Evolutionary conservation across 805 yeast genomes (phyloP).

Genomic region (Aciculoconidium aculeatum): DNA sequence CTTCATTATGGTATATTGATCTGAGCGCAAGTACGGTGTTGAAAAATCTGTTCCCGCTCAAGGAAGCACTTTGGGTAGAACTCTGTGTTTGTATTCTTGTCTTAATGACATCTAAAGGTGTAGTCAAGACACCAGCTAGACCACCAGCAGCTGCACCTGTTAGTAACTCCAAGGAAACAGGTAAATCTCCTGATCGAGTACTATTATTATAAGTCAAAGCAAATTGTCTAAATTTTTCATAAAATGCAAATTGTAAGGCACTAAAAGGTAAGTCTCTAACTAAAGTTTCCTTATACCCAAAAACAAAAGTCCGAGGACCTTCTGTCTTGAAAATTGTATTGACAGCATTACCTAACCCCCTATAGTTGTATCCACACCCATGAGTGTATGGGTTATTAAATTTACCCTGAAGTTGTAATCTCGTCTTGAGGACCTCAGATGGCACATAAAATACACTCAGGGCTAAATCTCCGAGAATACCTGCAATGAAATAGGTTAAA

Average conservation of each 20-base stretch:
- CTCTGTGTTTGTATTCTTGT: slow-evolving; percentile 77
- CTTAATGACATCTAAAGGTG: slow-evolving; percentile 88
- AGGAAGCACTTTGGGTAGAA: slow-evolving; percentile 34
- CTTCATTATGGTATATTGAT: slow-evolving; percentile 62
- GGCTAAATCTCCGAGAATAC: slow-evolving; percentile 89
- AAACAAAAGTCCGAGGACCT: slow-evolving; percentile 71
- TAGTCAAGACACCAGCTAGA: slow-evolving; percentile 79
- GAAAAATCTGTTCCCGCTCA: no score
- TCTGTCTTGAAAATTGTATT: slow-evolving; percentile 58
- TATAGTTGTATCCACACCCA: slow-evolving; percentile 80
- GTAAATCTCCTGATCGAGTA: slow-evolving; percentile 39
- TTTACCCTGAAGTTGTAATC: slow-evolving; percentile 88
- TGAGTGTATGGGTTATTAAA: slow-evolving; percentile 69
- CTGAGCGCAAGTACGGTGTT: slow-evolving; percentile 28
- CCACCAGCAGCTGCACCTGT: slow-evolving; percentile 98
- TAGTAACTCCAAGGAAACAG: slow-evolving; percentile 56
- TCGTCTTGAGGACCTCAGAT: slow-evolving; percentile 86
- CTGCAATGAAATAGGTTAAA: slow-evolving; percentile 72
- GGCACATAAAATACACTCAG: slow-evolving; percentile 91
- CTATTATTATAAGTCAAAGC: slow-evolving; percentile 40
- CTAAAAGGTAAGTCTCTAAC: slow-evolving; percentile 92
- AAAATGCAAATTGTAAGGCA: slow-evolving; percentile 93
- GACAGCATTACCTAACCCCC: slow-evolving; percentile 67
- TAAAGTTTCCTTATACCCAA: slow-evolving; percentile 92
- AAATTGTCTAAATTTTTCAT: slow-evolving; percentile 69